Base-by-base conservation (phyloP, 2,329 filamentous ascomycete genomes). In the Hymenoscyphus linearis region DNA sequence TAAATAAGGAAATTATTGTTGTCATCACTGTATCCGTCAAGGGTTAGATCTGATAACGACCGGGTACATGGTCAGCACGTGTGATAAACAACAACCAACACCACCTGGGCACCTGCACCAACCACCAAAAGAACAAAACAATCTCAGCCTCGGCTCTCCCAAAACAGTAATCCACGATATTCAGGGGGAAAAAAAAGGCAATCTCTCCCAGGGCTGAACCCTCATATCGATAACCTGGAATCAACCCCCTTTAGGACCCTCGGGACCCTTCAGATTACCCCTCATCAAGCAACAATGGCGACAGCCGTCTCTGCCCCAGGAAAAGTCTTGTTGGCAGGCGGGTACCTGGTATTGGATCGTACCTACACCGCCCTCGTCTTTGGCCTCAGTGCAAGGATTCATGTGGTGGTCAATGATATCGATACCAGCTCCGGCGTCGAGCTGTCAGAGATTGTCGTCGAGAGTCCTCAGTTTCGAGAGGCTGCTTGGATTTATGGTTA, bases 311-410 rank as follows among this genome's bases (percentile, higher is more conserved):
- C 95, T 65, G 93, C 95, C 25, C 95, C 95, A 18, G 95, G 95
- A 69, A 99, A 99, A 79, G 95, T 99, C 63, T 84, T 99, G 66
- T 84, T 98, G 59, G 91, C 93, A 3, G 95, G 95, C 65, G 95
- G 95, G 64, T 99, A 98, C 76, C 86, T 98, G 53, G 93, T 97
- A 25, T 86, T 99, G 53, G 93, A 98, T 78, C 86, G 90, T 64
- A 80, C 83, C 64, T 92, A 97, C 76, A 95, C 89, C 2, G 93
- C 88, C 31, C 77, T 91, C 59, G 82, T 91, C 64, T 82, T 88
- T 70, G 86, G 86, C 34, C 82, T 90, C 60, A 83, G 83, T 70
- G 85, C 87, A 52, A 79, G 87, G 65, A 87, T 90, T 76, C 86
- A 86, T 67, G 82, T 87, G 63, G 73, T 88, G 62, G 83, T 85